Base-by-base conservation (phyloP, 352 stramenopile genomes). In the Phytophthora agathidicida region DNA sequence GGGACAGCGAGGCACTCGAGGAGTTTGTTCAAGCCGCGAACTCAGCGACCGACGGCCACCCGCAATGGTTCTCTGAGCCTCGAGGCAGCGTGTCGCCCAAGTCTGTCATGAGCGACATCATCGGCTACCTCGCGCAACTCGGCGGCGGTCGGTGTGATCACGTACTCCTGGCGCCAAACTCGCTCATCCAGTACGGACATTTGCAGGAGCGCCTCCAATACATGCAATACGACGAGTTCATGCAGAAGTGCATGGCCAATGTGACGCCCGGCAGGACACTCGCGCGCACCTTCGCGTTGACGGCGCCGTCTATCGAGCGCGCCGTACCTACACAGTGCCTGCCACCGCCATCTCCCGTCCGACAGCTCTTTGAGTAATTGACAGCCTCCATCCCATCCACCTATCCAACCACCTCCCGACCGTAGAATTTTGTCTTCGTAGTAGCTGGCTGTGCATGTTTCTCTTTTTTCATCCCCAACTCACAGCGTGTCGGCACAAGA, bases 181-280 rank as follows among this genome's bases (percentile, higher is more conserved):
- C 65, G 50, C 65, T 79, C 38, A 79, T 79, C 31, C 70, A 79
- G 48, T 79, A 76, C 44, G 70, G 65, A 5, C 70, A 79, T 17
- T 49, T 79, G 45, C 66, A 75, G 59, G 70, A 75, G 36, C 65
- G 65, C 3, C 62, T 79, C 22, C 65, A 75, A 38, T 79, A 79
- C 50, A 79, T 79, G 65, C 65, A 79, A 50, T 73, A 79, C 58
- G 70, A 79, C 54, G 57, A 68, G 42, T 75, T 73, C 43, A 71
- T 76, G 53, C 70, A 78, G 46, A 67, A 63, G 38, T 78, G 70
- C 52, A 71, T 75, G 70, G 33, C 56, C 23, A 64, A 44, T 17
- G 70, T 78, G 31, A 44, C 70, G 23, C 44, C 70, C 8, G 70
- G 70, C 27, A 65, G 51, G 49, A 68, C 55, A 38, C 57, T 78